These are phyloP conservation scores for Arthrobotrys conoides DNA, from an alignment of 2,329 filamentous ascomycete species.

Conservation along the genomic window DNA sequence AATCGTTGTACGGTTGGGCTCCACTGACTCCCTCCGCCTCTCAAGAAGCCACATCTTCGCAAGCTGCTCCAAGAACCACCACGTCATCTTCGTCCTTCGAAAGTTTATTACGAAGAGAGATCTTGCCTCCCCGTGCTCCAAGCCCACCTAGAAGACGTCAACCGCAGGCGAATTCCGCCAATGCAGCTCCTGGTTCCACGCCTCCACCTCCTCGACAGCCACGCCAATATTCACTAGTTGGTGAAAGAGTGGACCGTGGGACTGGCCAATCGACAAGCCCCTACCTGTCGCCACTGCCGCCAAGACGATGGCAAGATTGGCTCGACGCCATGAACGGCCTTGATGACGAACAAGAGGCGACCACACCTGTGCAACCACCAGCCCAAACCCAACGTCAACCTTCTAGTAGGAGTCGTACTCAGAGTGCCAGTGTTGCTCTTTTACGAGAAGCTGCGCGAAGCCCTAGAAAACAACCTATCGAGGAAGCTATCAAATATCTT, in stretches of 20 bases:
- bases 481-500: constrained; percentile 75
- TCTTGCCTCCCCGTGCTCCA: constrained; percentile 48
- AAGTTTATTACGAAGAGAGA: constrained; percentile 42
- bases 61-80: constrained; percentile 43
- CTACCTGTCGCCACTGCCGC: constrained; percentile 46
- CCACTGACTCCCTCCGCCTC: constrained; percentile 67
- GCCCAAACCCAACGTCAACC: constrained; percentile 18
- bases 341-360: constrained; percentile 52
- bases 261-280: constrained; percentile 46
- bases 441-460: constrained; percentile 27
- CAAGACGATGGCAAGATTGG: constrained; percentile 58
- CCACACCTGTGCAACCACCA: constrained; percentile 25
- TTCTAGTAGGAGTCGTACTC: constrained; percentile 24
- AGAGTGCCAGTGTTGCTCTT: constrained; percentile 25
- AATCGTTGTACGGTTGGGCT: constrained; percentile 75
- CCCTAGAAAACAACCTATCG: constrained; percentile 66
- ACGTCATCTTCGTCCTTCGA: constrained; percentile 52
- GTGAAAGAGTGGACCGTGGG: constrained; percentile 38
- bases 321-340: constrained; percentile 57
- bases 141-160: constrained; percentile 52
- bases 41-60: constrained; percentile 59
- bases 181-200: constrained; percentile 56
- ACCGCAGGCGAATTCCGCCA: constrained; percentile 47
- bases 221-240: constrained; percentile 51
- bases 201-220: constrained; percentile 52